These are phyloP conservation scores for Diaporthe ampelina DNA, from an alignment of 2,329 filamentous ascomycete species.

Conservation along the genomic window DNA sequence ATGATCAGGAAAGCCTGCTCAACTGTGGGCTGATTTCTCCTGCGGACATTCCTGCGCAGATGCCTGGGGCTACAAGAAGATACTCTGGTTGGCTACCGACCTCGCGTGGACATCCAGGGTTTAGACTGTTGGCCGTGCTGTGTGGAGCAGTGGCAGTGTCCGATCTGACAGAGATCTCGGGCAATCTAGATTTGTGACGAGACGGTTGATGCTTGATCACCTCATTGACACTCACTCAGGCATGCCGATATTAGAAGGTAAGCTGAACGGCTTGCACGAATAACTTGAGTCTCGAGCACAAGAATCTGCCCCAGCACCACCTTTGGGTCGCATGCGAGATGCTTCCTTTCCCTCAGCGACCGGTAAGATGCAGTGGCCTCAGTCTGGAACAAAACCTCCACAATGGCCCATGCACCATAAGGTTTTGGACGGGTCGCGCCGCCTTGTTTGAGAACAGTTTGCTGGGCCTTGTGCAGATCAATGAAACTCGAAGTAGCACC, in stretches of 20 bases:
- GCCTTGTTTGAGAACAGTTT: conserved; percentile 4
- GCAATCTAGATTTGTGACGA: background rate
- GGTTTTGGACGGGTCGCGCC: conserved; percentile 25
- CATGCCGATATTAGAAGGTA: background rate
- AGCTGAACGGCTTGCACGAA: background rate
- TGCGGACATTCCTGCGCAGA: background rate
- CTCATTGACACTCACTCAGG: background rate
- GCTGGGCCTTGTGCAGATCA: conserved; percentile 6
- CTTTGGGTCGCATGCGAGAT: background rate
- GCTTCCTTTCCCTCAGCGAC: background rate
- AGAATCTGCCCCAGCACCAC: background rate
- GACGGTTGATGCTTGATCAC: background rate
- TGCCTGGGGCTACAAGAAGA: background rate
- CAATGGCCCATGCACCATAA: conserved; percentile 12
- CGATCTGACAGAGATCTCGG: conserved; percentile 15
- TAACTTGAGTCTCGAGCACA: background rate
- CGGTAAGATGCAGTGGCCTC: background rate
- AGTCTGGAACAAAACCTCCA: background rate
- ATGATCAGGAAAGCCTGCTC: background rate
- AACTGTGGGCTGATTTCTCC: background rate
- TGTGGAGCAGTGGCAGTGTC: conserved; percentile 11
- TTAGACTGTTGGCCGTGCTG: background rate
- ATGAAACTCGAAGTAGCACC: conserved; percentile 22
- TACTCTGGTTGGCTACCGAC: background rate
- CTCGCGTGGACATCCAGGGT: background rate